phyloP scores from a whole-genome alignment of 148 eudicot species.

The Rhododendron griersonianum region DNA sequence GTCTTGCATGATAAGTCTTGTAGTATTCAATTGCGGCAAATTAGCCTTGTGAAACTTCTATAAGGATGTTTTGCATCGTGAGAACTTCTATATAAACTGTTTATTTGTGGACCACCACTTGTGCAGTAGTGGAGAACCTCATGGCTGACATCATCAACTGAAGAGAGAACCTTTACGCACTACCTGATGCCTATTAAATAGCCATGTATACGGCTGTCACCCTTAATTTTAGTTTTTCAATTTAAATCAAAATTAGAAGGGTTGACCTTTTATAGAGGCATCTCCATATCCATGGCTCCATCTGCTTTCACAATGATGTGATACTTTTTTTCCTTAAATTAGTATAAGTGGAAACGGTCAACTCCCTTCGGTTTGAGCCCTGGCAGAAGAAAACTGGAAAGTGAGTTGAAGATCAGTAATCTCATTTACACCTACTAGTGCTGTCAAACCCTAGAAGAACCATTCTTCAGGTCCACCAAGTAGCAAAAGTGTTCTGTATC shows the following conservation, averaged over 20 bases:
- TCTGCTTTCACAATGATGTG: background rate
- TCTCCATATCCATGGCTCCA: background rate
- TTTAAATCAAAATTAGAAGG: background rate
- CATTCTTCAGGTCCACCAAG: background rate
- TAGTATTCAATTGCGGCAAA: background rate
- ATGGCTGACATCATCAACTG: background rate
- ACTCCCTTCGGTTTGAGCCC: background rate
- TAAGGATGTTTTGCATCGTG: background rate
- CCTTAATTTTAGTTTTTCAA: background rate
- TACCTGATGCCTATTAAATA: background rate
- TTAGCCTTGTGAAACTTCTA: background rate
- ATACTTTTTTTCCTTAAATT: conserved; percentile 1
- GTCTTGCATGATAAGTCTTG: background rate
- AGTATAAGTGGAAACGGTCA: background rate
- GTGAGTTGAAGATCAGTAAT: background rate
- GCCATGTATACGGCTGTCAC: background rate
- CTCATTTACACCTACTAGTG: background rate
- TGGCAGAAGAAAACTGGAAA: background rate
- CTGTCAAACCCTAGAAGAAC: background rate
- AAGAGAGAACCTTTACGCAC: background rate
- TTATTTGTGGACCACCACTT: background rate
- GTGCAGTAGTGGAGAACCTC: background rate
- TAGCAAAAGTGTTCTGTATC: background rate
- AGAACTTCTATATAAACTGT: background rate
- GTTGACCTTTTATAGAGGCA: background rate